Percentiles rank a stretch among this genome's conserved stretches.
Conservation (phyloP, 2,329 filamentous ascomycete genomes). For the Cadophora sp. region DNA sequence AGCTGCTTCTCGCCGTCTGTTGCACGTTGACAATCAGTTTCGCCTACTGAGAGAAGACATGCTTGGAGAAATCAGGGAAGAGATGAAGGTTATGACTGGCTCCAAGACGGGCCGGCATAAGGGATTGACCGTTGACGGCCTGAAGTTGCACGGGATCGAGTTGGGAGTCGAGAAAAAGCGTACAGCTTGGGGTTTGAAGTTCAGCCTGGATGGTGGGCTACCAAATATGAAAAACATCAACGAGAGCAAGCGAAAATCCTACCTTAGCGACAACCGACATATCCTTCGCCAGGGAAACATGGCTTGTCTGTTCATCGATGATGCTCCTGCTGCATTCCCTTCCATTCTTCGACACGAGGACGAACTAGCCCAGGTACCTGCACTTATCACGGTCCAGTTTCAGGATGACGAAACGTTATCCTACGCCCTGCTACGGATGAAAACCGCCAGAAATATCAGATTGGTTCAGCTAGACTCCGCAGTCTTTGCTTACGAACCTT, state of each 20-base stretch:
- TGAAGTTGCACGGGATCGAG: conserved; percentile 49
- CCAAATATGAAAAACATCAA: conserved; percentile 48
- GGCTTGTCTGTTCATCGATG: conserved; percentile 62
- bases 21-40: conserved; percentile 74
- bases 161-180: conserved; percentile 32
- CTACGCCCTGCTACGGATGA: conserved; percentile 55
- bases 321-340: conserved; percentile 65
- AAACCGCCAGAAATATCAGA: conserved; percentile 45
- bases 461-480: conserved; percentile 70
- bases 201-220: conserved; percentile 54
- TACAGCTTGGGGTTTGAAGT: conserved; percentile 48
- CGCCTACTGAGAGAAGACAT: conserved; percentile 76
- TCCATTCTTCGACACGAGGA: conserved; percentile 59
- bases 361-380: conserved; percentile 51
- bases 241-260: conserved; percentile 49
- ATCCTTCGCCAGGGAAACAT: conserved; percentile 67
- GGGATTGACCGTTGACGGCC: conserved; percentile 48
- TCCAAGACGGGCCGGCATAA: conserved; percentile 54
- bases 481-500: conserved; percentile 72
- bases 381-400: conserved; percentile 60
- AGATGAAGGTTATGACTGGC: conserved; percentile 58
- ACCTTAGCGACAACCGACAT: conserved; percentile 54
- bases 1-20: conserved; percentile 48
- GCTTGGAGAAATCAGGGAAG: conserved; percentile 68
- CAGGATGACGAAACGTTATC: conserved; percentile 53